phyloP scores from a whole-genome alignment of 2,329 filamentous ascomycete genomes.

The Eurotiales sp. region DNA sequence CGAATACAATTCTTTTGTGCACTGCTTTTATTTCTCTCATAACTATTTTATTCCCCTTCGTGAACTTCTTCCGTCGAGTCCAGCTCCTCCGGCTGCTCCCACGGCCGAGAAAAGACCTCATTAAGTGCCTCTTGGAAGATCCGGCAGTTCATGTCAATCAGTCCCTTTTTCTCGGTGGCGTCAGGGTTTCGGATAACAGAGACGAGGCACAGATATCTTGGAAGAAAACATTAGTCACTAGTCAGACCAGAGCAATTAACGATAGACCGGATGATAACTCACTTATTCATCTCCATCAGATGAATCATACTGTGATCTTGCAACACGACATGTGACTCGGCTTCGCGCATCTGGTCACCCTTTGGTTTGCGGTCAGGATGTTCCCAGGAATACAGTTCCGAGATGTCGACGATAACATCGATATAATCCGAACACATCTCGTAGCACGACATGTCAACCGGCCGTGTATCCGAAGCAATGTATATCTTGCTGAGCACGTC shows the following conservation, averaged over 20 bases:
- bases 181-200: constrained; percentile 64
- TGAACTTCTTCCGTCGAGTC: constrained; percentile 4
- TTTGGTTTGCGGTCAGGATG: constrained; percentile 40
- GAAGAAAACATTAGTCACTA: constrained; percentile 18
- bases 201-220: constrained; percentile 60
- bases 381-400: constrained; percentile 85
- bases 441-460: constrained; percentile 91
- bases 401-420: constrained; percentile 95
- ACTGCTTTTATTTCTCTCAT: neutral
- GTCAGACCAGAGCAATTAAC: no score
- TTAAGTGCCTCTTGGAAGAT: constrained; percentile 61
- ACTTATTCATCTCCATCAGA: constrained; percentile 65
- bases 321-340: constrained; percentile 61
- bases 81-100: constrained; percentile 31
- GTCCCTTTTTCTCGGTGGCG: constrained; percentile 59
- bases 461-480: constrained; percentile 90
- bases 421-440: constrained; percentile 99
- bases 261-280: constrained; percentile 12
- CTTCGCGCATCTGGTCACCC: constrained; percentile 49
- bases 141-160: constrained; percentile 65
- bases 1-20: neutral
- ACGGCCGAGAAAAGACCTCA: constrained; percentile 55
- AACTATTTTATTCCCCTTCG: neutral
- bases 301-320: constrained; percentile 62
- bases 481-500: constrained; percentile 98